phyloP scores from a whole-genome alignment of 1,284 basidiomycete genomes.

The Stygiomarasmius scandens region DNA sequence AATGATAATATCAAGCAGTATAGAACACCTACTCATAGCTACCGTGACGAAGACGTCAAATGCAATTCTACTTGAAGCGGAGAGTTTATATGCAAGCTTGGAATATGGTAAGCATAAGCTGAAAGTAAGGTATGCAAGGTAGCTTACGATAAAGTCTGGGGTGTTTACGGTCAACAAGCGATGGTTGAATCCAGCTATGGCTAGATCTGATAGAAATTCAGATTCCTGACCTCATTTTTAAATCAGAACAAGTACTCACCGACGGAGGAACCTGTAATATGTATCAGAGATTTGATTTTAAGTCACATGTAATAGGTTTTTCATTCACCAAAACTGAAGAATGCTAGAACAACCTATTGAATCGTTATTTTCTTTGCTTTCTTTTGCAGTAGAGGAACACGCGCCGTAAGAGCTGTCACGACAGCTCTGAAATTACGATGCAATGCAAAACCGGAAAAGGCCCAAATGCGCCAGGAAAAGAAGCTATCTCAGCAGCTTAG shows the following conservation, averaged over 20 bases:
- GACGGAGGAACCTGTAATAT: not conserved
- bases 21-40: constrained; percentile 3
- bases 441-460: constrained; percentile 4
- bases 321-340: not conserved
- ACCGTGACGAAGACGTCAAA: constrained; percentile 8
- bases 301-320: not conserved
- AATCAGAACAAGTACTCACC: too few relatives aligned
- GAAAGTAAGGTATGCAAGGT: not conserved
- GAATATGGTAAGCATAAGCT: not conserved
- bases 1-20: too few relatives aligned
- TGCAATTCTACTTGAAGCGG: constrained; percentile 2
- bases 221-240: not conserved
- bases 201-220: not conserved
- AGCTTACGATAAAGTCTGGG: constrained; percentile 6
- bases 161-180: constrained; percentile 3
- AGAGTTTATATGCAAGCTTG: constrained; percentile 11
- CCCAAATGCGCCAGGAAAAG: constrained; percentile 13
- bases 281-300: not conserved
- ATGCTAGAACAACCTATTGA: not conserved
- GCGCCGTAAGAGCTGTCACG: not conserved
- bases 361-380: not conserved
- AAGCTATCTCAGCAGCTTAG: not conserved
- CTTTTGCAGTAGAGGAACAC: not conserved
- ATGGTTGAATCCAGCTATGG: constrained; percentile 8
- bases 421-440: not conserved